Evolutionary conservation across 116 monocot genomes (phyloP), one percentile per base, ranked within the genome.

Genomic region (Posidonia oceanica): DNA sequence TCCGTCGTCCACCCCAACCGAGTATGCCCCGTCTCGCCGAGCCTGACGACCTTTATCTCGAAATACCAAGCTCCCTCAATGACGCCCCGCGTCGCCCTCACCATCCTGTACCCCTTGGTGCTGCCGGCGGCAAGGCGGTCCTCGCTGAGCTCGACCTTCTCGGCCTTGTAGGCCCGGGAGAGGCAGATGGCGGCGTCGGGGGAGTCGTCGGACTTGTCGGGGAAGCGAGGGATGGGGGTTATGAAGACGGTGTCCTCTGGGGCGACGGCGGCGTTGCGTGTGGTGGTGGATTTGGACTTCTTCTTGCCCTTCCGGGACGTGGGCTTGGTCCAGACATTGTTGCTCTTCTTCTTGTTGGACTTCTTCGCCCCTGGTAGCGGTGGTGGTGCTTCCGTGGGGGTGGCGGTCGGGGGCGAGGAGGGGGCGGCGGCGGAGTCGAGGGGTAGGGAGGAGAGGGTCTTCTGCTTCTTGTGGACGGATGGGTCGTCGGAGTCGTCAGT

Each of bases 81-180:
- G 4, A 93, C 93, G 1, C 98, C 98, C 3, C 98, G 73, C 12
- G 98, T 93, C 39, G 98, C 87, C 23, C 98, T 83, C 17, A 98
- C 98, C 93, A 93, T 98, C 18, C 98, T 77, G 76, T 93, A 98
- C 8, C 98, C 98, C 75, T 93, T 98, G 58, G 83, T 80, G 77
- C 90, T 85, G 67, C 78, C 80, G 38, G 98, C 93, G 8, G 87
- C 64, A 36, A 98, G 85, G 59, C 98, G 92, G 72, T 89, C 92
- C 10, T 98, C 93, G 41, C 82, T 80, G 20, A 98, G 87, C 68
- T 98, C 98, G 54, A 98, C 81, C 59, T 82, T 80, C 61, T 98
- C 98, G 18, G 98, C 89, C 85, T 98, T 98, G 82, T 87, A 82
- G 40, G 83, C 67, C 52, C 85, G 77, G 56, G 93, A 93, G 57